Evolutionary conservation across 331 rosid species (phyloP), one percentile per base, ranked within the genome.

Genomic region (Erythrophleum ivorense): DNA sequence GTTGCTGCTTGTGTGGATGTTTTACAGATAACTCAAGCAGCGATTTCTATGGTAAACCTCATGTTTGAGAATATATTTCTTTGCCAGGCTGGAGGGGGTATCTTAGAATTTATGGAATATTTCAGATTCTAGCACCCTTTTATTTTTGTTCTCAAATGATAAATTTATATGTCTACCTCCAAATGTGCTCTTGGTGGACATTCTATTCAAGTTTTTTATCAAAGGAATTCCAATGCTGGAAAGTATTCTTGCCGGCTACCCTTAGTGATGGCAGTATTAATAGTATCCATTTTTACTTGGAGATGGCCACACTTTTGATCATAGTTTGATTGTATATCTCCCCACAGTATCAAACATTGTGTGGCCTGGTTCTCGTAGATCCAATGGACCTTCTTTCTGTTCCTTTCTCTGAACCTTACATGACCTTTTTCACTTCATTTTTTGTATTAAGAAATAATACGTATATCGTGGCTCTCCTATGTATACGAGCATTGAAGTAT

Each of bases 1-100:
- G 80, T 86, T 82, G 89, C 84, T 81, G 91, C 97, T 68, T 95
- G 97, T 79, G 76, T 93, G 80, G 99, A 95, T 86, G 99, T 95
- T 83, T 89, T 95, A 82, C 94, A 92, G 87, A 89, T 95, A 88
- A 89, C 92, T 68, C 96, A 92, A 54, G 98, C 98, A 8, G 98
- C 97, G 82, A 88, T 95, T 82, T 94, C 99, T 67, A 87, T 90
- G 98, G 99, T 95, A 92, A 88, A n/a, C 48, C 67, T 24, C 45
- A 53, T 77, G 58, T 81, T 72, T 72, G 69, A 58, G 64, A 80
- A 21, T 62, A 36, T 52, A 65, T 41, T 18, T 67, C 73, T 33
- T 41, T 69, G 55, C 75, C 69, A 31, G 11, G 70, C 69, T 12
- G 24, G 60, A 18, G 12, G 45, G 38, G 40, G 0, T 16, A 45